A percentile compares a stretch with the other conserved stretches of the same genome.
phyloP scores from a whole-genome alignment of 257 asterid species.

The Jacaranda copaia region DNA sequence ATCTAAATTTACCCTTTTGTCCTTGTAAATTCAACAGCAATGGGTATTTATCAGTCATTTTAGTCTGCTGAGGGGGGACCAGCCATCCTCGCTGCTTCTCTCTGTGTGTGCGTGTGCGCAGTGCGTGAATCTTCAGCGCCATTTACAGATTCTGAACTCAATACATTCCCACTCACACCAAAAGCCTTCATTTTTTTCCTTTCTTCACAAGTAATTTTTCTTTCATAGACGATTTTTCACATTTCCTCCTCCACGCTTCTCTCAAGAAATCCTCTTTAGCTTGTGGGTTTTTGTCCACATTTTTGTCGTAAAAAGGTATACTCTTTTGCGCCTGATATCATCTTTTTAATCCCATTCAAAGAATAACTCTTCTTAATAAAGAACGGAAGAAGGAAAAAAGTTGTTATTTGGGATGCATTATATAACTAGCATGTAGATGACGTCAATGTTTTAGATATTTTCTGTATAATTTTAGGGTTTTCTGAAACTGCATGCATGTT shows the following conservation, averaged over 20 bases:
- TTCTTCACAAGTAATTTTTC: neutral
- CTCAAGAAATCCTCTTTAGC: slow-evolving; percentile 22
- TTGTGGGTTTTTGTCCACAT: neutral
- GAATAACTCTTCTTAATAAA: too few species aligned
- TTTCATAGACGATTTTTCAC: neutral
- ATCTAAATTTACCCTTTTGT: neutral
- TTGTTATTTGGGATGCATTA: neutral
- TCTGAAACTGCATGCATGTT: slow-evolving; percentile 12
- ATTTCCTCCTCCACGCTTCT: neutral
- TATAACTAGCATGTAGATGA: neutral
- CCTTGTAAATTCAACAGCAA: neutral
- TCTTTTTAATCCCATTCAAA: neutral
- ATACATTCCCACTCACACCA: neutral
- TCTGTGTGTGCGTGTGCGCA: slow-evolving; percentile 19
- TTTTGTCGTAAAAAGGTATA: slow-evolving; percentile 13
- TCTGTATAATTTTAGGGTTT: slow-evolving; percentile 31
- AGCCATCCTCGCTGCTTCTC: neutral
- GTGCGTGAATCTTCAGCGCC: slow-evolving; percentile 26
- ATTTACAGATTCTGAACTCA: slow-evolving; percentile 7
- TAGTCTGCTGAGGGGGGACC: slow-evolving; percentile 32
- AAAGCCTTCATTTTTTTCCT: neutral
- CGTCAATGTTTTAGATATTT: neutral
- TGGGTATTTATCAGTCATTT: slow-evolving; percentile 31
- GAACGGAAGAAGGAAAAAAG: too few species aligned
- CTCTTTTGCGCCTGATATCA: neutral